These are phyloP conservation scores for Falciphora oryzae DNA, from an alignment of 2,329 filamentous ascomycete species.

Conservation along the genomic window DNA sequence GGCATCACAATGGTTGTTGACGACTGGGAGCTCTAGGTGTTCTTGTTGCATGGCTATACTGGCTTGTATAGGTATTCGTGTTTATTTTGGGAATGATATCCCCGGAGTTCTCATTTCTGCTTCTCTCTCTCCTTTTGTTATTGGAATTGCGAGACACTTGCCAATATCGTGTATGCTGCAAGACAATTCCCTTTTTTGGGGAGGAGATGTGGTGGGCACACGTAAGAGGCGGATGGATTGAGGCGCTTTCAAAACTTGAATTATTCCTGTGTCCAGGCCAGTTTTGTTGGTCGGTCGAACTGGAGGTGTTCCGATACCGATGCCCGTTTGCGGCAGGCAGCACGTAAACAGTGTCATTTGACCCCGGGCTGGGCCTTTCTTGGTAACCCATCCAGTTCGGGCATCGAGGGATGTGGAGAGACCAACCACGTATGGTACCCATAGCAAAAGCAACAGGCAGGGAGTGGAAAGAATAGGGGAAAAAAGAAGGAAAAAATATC, in stretches of 20 bases:
- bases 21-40: conserved; percentile 1
- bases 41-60: background rate
- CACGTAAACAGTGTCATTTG: background rate
- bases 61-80: no score
- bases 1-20: conserved; percentile 23
- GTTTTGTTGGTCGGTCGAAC: background rate
- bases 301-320: no score
- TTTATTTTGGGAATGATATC: background rate
- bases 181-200: no score
- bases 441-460: background rate
- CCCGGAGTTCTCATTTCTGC: background rate
- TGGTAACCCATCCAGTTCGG: background rate
- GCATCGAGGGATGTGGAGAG: background rate
- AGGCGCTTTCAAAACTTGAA: no score
- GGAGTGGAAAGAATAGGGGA: background rate
- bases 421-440: background rate
- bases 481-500: background rate
- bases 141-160: background rate
- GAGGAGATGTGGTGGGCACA: background rate
- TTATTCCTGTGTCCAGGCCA: background rate
- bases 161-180: no score
- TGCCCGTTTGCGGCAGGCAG: background rate
- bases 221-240: background rate
- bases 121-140: background rate
- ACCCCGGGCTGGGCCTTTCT: background rate